These are phyloP conservation scores for Boletellus deceptivus DNA, from an alignment of 1,284 basidiomycete species.

Conservation along the genomic window DNA sequence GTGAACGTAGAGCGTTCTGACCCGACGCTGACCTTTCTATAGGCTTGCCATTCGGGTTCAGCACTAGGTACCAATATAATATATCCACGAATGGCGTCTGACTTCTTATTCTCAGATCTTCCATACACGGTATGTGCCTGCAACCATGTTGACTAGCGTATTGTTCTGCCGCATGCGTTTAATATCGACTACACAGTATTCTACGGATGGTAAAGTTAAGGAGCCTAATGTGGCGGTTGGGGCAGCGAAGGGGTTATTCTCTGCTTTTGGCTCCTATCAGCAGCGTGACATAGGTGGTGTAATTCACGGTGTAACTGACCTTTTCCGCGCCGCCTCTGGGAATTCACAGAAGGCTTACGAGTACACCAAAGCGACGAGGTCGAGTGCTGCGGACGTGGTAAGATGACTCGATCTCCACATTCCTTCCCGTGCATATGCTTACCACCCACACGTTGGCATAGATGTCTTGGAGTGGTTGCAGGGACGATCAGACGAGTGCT, in stretches of 20 bases:
- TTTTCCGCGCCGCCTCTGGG: conserved; percentile 44
- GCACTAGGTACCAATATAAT: conserved; percentile 46
- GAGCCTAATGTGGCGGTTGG: conserved; percentile 83
- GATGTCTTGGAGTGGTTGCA: conserved; percentile 88
- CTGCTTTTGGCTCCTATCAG: conserved; percentile 69
- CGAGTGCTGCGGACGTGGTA: conserved; percentile 72
- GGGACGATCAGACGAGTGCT: conserved; percentile 90
- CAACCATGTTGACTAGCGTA: not conserved
- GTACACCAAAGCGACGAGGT: conserved; percentile 64
- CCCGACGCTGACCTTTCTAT: conserved; percentile 2
- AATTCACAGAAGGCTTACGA: conserved; percentile 57
- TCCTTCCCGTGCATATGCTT: not conserved
- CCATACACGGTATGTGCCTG: conserved; percentile 52
- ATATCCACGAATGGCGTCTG: conserved; percentile 5
- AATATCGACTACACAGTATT: conserved; percentile 53
- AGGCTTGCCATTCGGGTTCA: conserved; percentile 72
- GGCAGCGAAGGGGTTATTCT: conserved; percentile 73
- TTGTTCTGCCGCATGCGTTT: not conserved
- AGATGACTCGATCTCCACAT: conserved; percentile 20
- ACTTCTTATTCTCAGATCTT: conserved; percentile 40
- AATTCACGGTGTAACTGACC: conserved; percentile 45
- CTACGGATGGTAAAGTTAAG: conserved; percentile 91
- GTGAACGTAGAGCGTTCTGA: conserved; percentile 21
- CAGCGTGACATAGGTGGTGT: conserved; percentile 77
- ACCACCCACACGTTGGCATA: conserved; percentile 16